Base-by-base conservation (phyloP, 1,139 yeast species). In the Candida anutae region DNA sequence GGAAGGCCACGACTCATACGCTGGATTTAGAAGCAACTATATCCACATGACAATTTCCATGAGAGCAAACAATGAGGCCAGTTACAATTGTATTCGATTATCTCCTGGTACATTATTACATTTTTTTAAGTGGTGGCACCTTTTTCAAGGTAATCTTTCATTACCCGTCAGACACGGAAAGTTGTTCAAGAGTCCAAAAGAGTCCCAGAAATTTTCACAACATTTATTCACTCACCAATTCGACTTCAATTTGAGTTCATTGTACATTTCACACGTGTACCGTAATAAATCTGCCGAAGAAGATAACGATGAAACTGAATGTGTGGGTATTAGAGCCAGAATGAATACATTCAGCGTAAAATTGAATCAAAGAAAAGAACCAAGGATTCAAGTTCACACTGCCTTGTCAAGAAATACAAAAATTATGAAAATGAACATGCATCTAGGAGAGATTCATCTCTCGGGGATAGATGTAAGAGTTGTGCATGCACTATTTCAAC, bases 21-120 rank as follows among this genome's bases (percentile, higher is more conserved):
- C 50, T 4, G 93, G 84, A 0, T 88, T 82, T 55, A 60, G 97
- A 47, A 77, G 93, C 31, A 76, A 82, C 29, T 82, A 70, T 42
- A 64, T 87, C 12, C 95, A 85, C 47, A 60, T 88, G 70, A 83
- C 93, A 0, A 63, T 88, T 17, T 66, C 83, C 0, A 63, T 88
- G 24, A 55, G 67, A 23, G 82, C 94, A 15, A 50, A 58, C 34
- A 49, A 50, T 15, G 58, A 53, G 6, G 39, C 49, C 4, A 56
- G 65, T 34, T 59, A 63, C 35, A 66, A 65, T 37, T 48, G 69
- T 1, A 59, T 66, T 20, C 69, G 63, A 37, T 46, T 65, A 25
- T 52, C 55, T 22, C 70, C 71, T 2, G 56, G 53, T 8, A 54
- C 57, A 0, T 62, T 66, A 38, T 32, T 38, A 13, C 69, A 61